Evolutionary conservation across 2,329 filamentous ascomycete genomes (phyloP).

Genomic region (Neonectria coccinea): DNA sequence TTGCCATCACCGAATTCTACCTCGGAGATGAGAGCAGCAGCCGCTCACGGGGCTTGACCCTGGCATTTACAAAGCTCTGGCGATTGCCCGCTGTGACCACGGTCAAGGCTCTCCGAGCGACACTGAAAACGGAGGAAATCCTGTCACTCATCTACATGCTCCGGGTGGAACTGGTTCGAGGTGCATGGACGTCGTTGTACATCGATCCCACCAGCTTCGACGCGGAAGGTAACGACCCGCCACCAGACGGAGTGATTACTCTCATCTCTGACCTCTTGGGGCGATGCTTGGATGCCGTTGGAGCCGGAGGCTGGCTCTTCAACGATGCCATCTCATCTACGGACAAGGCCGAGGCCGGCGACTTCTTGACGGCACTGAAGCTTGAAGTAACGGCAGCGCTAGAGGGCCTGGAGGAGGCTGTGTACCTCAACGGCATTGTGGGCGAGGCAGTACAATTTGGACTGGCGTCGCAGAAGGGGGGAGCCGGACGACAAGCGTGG

Average conservation of each 20-base stretch:
- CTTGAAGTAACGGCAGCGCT: constrained; percentile 77
- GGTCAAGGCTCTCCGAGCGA: constrained; percentile 71
- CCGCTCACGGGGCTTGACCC: constrained; percentile 72
- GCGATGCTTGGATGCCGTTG: constrained; percentile 80
- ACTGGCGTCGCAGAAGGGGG: constrained; percentile 52
- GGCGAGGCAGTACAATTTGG: constrained; percentile 75
- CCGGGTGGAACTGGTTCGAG: constrained; percentile 77
- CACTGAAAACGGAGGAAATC: constrained; percentile 75
- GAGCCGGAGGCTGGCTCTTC: constrained; percentile 78
- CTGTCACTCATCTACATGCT: constrained; percentile 79
- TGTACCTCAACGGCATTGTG: constrained; percentile 72
- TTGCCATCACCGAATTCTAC: constrained; percentile 75
- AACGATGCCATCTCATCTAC: constrained; percentile 67
- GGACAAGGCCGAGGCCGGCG: constrained; percentile 66
- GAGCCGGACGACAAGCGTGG: constrained; percentile 44
- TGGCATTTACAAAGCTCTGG: constrained; percentile 77
- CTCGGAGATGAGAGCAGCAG: constrained; percentile 72
- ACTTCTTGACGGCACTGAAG: constrained; percentile 74
- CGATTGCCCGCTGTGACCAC: constrained; percentile 71
- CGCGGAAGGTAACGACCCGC: constrained; percentile 54
- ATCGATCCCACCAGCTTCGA: constrained; percentile 67
- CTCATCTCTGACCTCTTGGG: constrained; percentile 79
- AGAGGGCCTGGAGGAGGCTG: constrained; percentile 77
- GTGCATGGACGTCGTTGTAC: constrained; percentile 81
- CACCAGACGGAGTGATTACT: constrained; percentile 75